Evolutionary conservation across 2,329 filamentous ascomycete genomes (phyloP).

Genomic region (Nothomitra cinnamomea): DNA sequence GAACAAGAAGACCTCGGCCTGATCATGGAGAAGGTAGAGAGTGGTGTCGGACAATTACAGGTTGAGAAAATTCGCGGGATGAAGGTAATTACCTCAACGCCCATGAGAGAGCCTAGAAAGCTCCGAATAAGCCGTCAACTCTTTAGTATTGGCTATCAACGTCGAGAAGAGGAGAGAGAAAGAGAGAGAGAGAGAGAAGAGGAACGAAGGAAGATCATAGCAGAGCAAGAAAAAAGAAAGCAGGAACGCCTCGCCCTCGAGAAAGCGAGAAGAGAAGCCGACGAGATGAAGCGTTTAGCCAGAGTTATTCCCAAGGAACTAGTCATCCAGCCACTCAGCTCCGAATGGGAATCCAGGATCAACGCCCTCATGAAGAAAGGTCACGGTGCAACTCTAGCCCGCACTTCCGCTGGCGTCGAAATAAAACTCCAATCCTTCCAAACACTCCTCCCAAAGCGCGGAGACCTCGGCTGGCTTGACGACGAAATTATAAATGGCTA

Average conservation of each 20-base stretch:
- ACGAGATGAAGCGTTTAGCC: not conserved
- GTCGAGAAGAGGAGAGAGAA: not conserved
- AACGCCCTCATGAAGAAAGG: constrained; percentile 5
- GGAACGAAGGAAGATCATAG: not conserved
- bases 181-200: not conserved
- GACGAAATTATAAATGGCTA: constrained; percentile 14
- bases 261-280: not conserved
- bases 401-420: constrained; percentile 7
- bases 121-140: not conserved
- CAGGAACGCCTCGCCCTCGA: not conserved
- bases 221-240: not conserved
- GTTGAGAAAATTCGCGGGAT: not conserved
- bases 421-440: constrained; percentile 11
- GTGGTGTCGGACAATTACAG: too few species aligned
- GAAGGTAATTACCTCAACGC: not conserved
- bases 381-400: constrained; percentile 8
- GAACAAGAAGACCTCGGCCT: too few species aligned
- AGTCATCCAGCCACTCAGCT: constrained; percentile 11
- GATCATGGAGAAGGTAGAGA: too few species aligned
- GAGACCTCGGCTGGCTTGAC: constrained; percentile 11
- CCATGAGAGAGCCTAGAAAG: not conserved
- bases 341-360: constrained; percentile 10
- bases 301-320: constrained; percentile 3
- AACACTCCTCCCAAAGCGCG: constrained; percentile 4
- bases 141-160: not conserved